Evolutionary conservation across 2,329 filamentous ascomycete species (phyloP), one percentile per base, ranked within the genome.

Genomic region (Rutstroemia sp.): DNA sequence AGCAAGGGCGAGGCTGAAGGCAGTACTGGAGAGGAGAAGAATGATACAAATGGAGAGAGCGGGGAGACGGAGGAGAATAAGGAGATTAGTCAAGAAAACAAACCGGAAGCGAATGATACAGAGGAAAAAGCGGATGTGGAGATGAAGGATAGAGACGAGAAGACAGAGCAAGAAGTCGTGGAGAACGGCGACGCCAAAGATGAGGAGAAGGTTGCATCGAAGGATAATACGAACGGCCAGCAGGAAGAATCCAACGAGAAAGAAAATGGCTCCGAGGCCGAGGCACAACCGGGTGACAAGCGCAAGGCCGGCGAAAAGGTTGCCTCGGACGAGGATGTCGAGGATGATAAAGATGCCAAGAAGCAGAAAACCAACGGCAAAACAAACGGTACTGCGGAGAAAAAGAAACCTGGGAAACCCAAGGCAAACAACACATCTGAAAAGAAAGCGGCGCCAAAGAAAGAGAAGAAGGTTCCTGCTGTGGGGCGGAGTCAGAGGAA

Each of bases 141-240:
- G 27, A 58, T 38, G 51, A 57, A 62, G 14, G 60, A 54, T 40
- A 23, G 12, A 4, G 55, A 53, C 1, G 34, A 34, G 6, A 40
- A 34, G 10, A 40, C 39, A 12, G 60, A 59, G n/a, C 59, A 62
- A 27, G 23, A 48, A 34, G 19, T 16, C 5, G 23, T 39, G 19
- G 58, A 65, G 34, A 64, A 69, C 19, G 58, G 68, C 30, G 64
- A 70, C 14, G 66, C 70, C 27, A 69, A 74, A 55, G 68, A 73
- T 58, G 71, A 74, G 53, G 60, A 70, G 30, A 60, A 64, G 34
- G 63, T 65, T 16, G 60, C 64, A 63, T 25, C 16, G 16, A 14
- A 49, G 45, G 48, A 54, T 12, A 51, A 61, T 9, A 60, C 65
- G 17, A 60, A 45, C 3, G 48, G 48, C 2, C 47, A 57, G 45